Evolutionary conservation across 495 filamentous ascomycete species (phyloP), one percentile per base, ranked within the genome.

Genomic region (Daldinia childiae): DNA sequence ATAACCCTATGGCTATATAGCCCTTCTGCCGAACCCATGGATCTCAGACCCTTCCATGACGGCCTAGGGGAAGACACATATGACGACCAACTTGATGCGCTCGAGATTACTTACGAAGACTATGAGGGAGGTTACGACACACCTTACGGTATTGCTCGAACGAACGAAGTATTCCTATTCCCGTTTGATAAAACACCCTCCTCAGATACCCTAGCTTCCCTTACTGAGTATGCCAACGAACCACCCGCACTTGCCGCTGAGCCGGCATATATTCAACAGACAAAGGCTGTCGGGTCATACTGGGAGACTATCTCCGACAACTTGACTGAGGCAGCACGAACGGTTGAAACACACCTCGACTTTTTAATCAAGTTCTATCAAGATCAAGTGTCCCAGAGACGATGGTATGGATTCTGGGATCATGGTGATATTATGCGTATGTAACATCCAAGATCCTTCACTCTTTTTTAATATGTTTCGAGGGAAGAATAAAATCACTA

Each of bases 31-130:
- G 79, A 79, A 32, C 83, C 83, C 0, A 71, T 87, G 62, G 84
- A 87, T 55, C 73, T 82, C 12, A 72, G 81, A 12, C 81, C 83
- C 1, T 87, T 80, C 68, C 85, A 87, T 30, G 83, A 86, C 58
- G 82, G 83, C 11, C 62, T 87, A 27, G 81, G 80, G 0, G 51
- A 82, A 45, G 78, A 85, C 56, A 81, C 79, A 0, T 86, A 85
- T 43, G 77, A 74, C 5, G 77, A 85, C 36, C 83, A 87, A 56
- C 58, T 84, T 0, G 82, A 85, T 30, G 85, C 82, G 1, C 78
- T 86, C 15, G 77, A 85, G n/a, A 81, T 86, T n/a, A 87, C 85
- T 0, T 87, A 87, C 61, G 85, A 87, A 45, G 85, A 87, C 56
- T 86, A 78, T 19, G 84, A 86, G 57, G 79, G 73, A 4, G 83